Conservation (phyloP, 1,284 basidiomycete species). For the Ceratobasidium sp. region DNA sequence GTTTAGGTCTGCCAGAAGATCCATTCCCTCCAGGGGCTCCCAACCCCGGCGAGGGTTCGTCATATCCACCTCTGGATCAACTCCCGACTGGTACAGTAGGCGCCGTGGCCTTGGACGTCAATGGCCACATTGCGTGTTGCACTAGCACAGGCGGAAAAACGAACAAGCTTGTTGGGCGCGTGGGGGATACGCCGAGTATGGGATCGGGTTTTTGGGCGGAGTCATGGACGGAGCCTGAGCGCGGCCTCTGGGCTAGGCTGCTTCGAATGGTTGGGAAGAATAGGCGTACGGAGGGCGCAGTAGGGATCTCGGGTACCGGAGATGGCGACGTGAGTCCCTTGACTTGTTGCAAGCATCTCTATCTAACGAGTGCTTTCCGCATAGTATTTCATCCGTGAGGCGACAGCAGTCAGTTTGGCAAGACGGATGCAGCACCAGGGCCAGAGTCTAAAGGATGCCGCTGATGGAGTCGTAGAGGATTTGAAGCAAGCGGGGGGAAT, state of each 20-base stretch:
- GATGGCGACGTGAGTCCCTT: constrained; percentile 77
- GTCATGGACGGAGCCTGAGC: constrained; percentile 68
- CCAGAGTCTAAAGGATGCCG: constrained; percentile 70
- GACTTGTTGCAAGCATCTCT: neutral
- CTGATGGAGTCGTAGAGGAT: constrained; percentile 69
- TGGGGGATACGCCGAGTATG: constrained; percentile 80
- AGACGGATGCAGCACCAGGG: constrained; percentile 73
- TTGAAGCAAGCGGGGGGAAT: constrained; percentile 69
- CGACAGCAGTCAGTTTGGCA: constrained; percentile 75
- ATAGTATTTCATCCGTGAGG: constrained; percentile 82
- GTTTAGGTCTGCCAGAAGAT: constrained; percentile 77
- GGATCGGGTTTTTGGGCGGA: constrained; percentile 87
- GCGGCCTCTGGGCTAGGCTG: constrained; percentile 61
- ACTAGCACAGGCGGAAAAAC: constrained; percentile 87
- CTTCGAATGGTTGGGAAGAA: constrained; percentile 62
- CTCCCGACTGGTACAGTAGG: constrained; percentile 85
- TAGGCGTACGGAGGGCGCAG: constrained; percentile 59
- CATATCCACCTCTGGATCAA: constrained; percentile 64
- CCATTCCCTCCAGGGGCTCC: constrained; percentile 60
- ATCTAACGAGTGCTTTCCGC: neutral
- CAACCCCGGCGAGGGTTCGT: constrained; percentile 36
- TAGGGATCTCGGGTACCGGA: constrained; percentile 87
- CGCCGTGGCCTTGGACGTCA: constrained; percentile 81
- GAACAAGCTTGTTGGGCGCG: constrained; percentile 79
- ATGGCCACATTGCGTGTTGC: constrained; percentile 77